These are phyloP conservation scores for Hypoxylon sp. DNA, from an alignment of 2,329 filamentous ascomycete species.

Conservation along the genomic window DNA sequence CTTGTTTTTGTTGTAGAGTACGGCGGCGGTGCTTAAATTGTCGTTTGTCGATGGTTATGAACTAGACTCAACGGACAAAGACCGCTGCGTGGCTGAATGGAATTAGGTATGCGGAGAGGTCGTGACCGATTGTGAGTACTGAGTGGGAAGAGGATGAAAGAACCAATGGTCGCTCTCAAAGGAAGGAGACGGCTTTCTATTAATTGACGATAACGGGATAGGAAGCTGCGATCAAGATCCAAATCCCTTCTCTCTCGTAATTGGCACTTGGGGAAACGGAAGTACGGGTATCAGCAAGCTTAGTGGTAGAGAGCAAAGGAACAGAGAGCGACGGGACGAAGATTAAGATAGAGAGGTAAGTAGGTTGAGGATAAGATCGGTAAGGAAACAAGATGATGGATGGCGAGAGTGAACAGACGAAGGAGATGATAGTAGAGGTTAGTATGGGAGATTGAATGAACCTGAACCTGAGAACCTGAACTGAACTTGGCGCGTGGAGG, in stretches of 20 bases:
- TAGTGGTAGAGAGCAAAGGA: constrained; percentile 49
- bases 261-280: constrained; percentile 43
- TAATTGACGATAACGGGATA: constrained; percentile 47
- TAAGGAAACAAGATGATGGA: constrained; percentile 42
- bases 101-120: constrained; percentile 39
- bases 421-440: constrained; percentile 45
- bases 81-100: constrained; percentile 39
- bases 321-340: constrained; percentile 54
- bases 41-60: constrained; percentile 43
- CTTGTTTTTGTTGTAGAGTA: constrained; percentile 35
- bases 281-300: constrained; percentile 47
- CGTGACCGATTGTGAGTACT: constrained; percentile 38
- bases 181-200: constrained; percentile 47
- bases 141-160: constrained; percentile 47
- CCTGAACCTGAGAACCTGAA: constrained; percentile 31
- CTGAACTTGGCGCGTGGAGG: constrained; percentile 39
- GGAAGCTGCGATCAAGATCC: constrained; percentile 48
- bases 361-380: constrained; percentile 42
- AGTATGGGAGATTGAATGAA: constrained; percentile 45
- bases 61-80: constrained; percentile 48
- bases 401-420: constrained; percentile 34
- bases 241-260: constrained; percentile 47
- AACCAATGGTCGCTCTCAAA: constrained; percentile 49
- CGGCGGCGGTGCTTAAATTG: constrained; percentile 37
- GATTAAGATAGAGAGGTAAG: constrained; percentile 47